Evolutionary conservation across 441 rosid species (phyloP).

Genomic region (Euphorbia celastroides): DNA sequence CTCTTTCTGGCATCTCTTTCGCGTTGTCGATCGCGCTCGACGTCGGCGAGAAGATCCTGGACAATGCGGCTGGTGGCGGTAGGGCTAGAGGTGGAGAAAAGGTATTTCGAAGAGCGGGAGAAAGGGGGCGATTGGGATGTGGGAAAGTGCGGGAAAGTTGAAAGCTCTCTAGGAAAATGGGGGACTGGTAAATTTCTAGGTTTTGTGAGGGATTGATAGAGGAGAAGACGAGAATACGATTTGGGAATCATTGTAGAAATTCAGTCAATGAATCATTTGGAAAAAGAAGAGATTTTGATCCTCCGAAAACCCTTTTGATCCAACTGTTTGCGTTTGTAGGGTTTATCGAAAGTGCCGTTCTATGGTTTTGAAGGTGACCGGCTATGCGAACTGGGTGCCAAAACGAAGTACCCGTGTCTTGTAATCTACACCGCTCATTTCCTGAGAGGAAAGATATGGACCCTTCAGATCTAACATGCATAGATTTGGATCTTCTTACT

Average conservation of each 20-base stretch:
- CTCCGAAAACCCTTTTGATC: neutral
- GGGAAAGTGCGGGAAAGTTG: slow-evolving; percentile 25
- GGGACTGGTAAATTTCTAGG: slow-evolving; percentile 15
- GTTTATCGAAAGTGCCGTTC: no score
- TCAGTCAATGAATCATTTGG: slow-evolving; percentile 13
- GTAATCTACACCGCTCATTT: no score
- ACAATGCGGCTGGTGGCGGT: slow-evolving; percentile 21
- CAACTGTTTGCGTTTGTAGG: neutral
- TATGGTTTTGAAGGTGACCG: no score
- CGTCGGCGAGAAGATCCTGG: slow-evolving; percentile 41
- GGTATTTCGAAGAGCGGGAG: slow-evolving; percentile 24
- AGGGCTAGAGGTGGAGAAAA: slow-evolving; percentile 32
- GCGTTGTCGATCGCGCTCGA: slow-evolving; percentile 30
- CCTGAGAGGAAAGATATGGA: no score
- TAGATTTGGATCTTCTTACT: no score
- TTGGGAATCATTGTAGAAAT: slow-evolving; percentile 12
- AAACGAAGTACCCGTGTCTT: no score
- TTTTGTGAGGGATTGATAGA: slow-evolving; percentile 18
- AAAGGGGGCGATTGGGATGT: slow-evolving; percentile 29
- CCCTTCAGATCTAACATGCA: no score
- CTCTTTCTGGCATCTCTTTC: slow-evolving; percentile 32
- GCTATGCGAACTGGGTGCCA: no score
- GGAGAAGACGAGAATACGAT: slow-evolving; percentile 21
- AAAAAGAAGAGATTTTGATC: neutral
- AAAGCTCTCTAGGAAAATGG: slow-evolving; percentile 22